Conservation (phyloP, 768 basidiomycete genomes). For the Macrolepiota albuminosa region DNA sequence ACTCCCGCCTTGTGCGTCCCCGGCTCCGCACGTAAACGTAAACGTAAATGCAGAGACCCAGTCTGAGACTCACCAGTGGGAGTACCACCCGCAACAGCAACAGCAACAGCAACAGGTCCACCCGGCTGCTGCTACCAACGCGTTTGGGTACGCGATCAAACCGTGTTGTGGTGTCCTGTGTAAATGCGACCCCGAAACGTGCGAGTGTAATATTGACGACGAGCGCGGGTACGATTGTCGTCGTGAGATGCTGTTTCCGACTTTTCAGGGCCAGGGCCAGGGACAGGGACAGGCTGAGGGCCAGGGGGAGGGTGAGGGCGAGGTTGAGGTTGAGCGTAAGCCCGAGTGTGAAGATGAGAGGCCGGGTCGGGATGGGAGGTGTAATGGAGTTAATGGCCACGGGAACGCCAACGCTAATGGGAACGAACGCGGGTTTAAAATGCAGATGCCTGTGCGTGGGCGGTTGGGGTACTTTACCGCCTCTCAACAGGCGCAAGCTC, state of each 20-base stretch:
- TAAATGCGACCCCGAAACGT: slow-evolving; percentile 17
- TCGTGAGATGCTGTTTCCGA: slow-evolving; percentile 13
- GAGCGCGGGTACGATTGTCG: slow-evolving; percentile 19
- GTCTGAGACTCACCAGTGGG: no score
- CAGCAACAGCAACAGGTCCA: no score
- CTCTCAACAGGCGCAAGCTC: accelerated
- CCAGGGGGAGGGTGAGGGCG: no score
- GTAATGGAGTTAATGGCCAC: no score
- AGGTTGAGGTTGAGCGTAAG: background rate
- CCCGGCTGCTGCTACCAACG: background rate
- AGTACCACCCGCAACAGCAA: background rate
- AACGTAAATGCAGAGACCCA: no score
- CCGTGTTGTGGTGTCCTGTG: slow-evolving; percentile 20
- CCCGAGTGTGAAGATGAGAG: no score
- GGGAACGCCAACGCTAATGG: background rate
- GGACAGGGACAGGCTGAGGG: no score
- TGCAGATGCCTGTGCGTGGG: background rate
- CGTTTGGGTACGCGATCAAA: slow-evolving; percentile 12
- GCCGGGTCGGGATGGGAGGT: no score
- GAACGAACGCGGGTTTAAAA: background rate
- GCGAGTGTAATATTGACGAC: slow-evolving; percentile 15
- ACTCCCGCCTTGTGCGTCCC: background rate
- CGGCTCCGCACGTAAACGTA: background rate
- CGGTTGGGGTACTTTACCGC: slow-evolving; percentile 5
- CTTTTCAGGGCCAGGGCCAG: background rate